Base-by-base conservation (phyloP, 2,329 filamentous ascomycete genomes). In the Periconia sp. region DNA sequence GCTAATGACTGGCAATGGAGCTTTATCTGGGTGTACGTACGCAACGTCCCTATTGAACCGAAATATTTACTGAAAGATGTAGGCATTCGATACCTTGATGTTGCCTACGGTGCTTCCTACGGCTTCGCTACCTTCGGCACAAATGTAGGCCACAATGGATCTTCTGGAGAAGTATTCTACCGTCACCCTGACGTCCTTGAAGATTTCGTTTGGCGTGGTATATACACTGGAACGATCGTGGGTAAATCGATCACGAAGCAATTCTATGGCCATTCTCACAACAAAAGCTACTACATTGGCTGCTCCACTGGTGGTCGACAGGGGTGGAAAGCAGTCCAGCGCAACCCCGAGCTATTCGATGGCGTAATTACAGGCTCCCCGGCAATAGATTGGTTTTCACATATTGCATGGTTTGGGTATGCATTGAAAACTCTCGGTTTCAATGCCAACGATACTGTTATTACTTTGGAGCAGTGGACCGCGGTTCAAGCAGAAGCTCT, bases 201-300 rank as follows among this genome's bases (percentile, higher is more conserved):
- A 29, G 76, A 78, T 49, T 78, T 76, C 50, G 73, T 70, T 6
- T 77, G 70, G 40, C 65, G 72, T 4, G 67, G 70, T n/a, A 37
- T 53, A 3, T 36, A 61, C 18, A 61, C 53, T 13, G 61, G 62
- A 15, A 56, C 58, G 13, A 28, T 56, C 3, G 54, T 74, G 4
- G 73, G 73, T 24, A 76, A 75, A 52, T 34, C 73, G 24, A 58
- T 76, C 21, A 68, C 59, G 12, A 60, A 69, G 23, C 24, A 23
- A 19, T 76, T 75, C 48, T 76, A 76, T 30, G 63, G 66, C 5
- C 59, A 68, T 23, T 44, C 58, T 4, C 66, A 70, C 47, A 56
- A 61, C 5, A 78, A 79, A 44, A 63, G 62, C 3, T 70, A 67
- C 50, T 70, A 67, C 42, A 42, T 65, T 6, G 66, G 67, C 18